Evolutionary conservation across 2,329 filamentous ascomycete genomes (phyloP).

Genomic region (Sclerotinia nivalis): DNA sequence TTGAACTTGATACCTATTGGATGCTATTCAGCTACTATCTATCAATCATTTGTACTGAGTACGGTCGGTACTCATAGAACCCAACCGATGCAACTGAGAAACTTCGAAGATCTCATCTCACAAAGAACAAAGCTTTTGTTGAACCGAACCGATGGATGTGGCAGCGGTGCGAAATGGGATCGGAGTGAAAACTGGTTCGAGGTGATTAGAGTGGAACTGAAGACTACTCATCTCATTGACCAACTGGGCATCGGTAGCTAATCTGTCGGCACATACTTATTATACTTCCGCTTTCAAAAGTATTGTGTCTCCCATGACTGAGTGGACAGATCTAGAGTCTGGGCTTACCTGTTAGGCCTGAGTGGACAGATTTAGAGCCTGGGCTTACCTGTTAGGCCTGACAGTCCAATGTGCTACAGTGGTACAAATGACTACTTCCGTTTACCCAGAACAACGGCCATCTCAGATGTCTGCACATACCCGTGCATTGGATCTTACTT

Average conservation of each 20-base stretch:
- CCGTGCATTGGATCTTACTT: constrained; percentile 16
- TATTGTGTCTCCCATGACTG: neutral
- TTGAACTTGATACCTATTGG: neutral
- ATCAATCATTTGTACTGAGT: neutral
- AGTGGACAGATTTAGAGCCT: neutral
- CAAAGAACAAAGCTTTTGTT: neutral
- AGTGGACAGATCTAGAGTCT: neutral
- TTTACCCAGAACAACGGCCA: constrained; percentile 13
- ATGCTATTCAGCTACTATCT: neutral
- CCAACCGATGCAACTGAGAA: neutral
- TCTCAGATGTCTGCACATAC: constrained; percentile 14
- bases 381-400: neutral
- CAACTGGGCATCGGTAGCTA: neutral
- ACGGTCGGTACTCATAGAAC: neutral
- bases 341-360: neutral
- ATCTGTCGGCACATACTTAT: neutral
- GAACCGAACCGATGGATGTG: neutral
- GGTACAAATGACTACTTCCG: neutral
- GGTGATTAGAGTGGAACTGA: neutral
- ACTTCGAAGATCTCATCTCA: neutral
- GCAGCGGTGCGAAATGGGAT: neutral
- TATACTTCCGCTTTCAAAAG: neutral
- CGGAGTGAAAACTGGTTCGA: neutral
- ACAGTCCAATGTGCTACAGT: neutral
- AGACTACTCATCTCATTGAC: neutral